Evolutionary conservation across 2,329 filamentous ascomycete species (phyloP).

Genomic region (Ophiocordyceps camponoti-floridani): DNA sequence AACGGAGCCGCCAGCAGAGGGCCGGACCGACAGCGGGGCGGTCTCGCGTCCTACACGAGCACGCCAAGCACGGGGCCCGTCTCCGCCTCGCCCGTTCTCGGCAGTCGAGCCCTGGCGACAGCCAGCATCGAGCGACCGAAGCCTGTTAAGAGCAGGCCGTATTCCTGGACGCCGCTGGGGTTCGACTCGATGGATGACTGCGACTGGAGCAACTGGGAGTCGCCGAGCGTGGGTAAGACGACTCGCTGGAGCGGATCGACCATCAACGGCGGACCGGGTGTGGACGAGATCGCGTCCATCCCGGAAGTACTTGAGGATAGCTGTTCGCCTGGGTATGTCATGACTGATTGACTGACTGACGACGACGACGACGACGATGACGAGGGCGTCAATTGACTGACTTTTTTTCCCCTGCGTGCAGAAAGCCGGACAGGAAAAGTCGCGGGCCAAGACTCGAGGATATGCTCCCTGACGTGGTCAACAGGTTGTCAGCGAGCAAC

Average conservation of each 20-base stretch:
- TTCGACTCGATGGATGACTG: conserved; percentile 40
- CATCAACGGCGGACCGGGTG: conserved; percentile 17
- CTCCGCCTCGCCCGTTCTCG: background rate
- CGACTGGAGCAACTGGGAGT: conserved; percentile 50
- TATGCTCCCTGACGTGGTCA: conserved; percentile 51
- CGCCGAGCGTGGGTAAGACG: conserved; percentile 32
- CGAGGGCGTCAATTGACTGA: background rate
- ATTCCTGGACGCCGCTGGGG: conserved; percentile 40
- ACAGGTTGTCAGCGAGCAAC: conserved; percentile 55
- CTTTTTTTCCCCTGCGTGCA: conserved; percentile 5
- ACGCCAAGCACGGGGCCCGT: background rate
- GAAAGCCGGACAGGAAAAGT: conserved; percentile 14
- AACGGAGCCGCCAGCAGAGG: conserved; percentile 5
- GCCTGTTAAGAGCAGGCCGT: conserved; percentile 28
- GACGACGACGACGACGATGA: background rate
- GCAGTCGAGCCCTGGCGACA: conserved; percentile 4
- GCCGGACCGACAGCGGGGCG: conserved; percentile 2
- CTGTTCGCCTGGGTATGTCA: conserved; percentile 25
- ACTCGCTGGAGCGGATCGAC: conserved; percentile 48
- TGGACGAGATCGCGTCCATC: conserved; percentile 25
- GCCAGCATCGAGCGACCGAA: conserved; percentile 17
- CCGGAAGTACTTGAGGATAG: conserved; percentile 29
- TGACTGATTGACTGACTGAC: too few relatives aligned
- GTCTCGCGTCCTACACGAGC: conserved; percentile 7
- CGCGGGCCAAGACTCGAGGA: conserved; percentile 29